A percentile compares a stretch with the other conserved stretches of the same genome.
phyloP scores from a whole-genome alignment of 2,329 filamentous ascomycete species.

The Thelonectria discophora region DNA sequence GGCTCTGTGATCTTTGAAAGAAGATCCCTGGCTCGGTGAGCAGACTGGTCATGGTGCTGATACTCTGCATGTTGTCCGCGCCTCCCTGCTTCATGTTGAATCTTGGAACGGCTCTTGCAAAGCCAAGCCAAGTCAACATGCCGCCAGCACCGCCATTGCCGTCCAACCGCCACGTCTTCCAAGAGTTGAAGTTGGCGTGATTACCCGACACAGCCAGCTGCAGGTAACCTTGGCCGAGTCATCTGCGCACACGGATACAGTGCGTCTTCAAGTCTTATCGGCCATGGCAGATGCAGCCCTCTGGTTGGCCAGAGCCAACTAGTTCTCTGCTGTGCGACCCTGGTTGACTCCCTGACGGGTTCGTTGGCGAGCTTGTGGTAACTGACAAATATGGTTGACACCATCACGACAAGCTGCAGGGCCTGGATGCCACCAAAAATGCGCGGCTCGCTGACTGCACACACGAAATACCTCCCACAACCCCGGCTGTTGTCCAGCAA shows the following conservation, averaged over 20 bases:
- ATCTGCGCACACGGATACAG: background rate
- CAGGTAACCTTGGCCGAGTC: slow-evolving; percentile 10
- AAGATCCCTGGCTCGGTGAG: slow-evolving; percentile 10
- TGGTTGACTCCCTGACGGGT: background rate
- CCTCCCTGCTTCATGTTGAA: background rate
- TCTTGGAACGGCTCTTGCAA: slow-evolving; percentile 1
- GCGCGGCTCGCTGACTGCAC: background rate
- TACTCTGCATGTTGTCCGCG: background rate
- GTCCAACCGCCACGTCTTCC: background rate
- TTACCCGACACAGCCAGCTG: background rate
- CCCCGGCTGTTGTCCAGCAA: slow-evolving; percentile 27
- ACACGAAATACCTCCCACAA: background rate
- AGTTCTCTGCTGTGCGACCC: background rate
- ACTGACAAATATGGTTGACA: background rate
- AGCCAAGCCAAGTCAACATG: background rate
- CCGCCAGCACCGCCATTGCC: background rate
- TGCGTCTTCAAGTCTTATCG: background rate
- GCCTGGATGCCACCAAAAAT: slow-evolving; percentile 7
- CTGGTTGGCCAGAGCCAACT: background rate
- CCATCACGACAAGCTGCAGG: background rate
- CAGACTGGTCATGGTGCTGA: slow-evolving; percentile 2
- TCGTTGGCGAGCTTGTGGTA: background rate
- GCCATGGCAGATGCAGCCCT: background rate
- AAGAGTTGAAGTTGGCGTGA: background rate
- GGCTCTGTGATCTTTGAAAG: background rate